phyloP scores from a whole-genome alignment of 2,329 filamentous ascomycete genomes.

The Claviceps capensis region DNA sequence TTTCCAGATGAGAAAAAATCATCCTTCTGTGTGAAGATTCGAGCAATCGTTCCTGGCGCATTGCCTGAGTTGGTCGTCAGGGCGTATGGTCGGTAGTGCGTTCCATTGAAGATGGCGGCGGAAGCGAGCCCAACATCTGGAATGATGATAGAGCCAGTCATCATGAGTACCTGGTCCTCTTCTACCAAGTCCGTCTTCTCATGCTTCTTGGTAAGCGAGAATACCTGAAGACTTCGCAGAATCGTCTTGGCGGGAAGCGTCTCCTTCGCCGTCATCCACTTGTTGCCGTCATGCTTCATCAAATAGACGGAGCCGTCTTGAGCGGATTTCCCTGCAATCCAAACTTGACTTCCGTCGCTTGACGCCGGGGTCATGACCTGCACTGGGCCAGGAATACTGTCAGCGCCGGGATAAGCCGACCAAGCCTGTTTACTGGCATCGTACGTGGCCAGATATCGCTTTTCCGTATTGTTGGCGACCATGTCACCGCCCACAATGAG shows the following conservation, averaged over 20 bases:
- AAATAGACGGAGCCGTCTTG: slow-evolving; percentile 59
- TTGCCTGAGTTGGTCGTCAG: slow-evolving; percentile 57
- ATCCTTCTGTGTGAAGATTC: slow-evolving; percentile 70
- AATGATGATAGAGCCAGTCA: slow-evolving; percentile 72
- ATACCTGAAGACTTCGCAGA: slow-evolving; percentile 70
- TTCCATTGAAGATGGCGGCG: slow-evolving; percentile 79
- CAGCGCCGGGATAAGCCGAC: slow-evolving; percentile 46
- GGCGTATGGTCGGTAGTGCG: slow-evolving; percentile 61
- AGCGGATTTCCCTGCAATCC: slow-evolving; percentile 59
- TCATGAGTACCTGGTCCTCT: slow-evolving; percentile 56
- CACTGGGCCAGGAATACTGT: slow-evolving; percentile 64
- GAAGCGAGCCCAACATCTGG: slow-evolving; percentile 68
- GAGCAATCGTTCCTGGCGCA: slow-evolving; percentile 58
- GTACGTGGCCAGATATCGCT: slow-evolving; percentile 58
- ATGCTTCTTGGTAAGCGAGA: slow-evolving; percentile 58
- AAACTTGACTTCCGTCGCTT: slow-evolving; percentile 57
- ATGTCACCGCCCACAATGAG: slow-evolving; percentile 71
- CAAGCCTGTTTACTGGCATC: slow-evolving; percentile 55
- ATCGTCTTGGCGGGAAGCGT: slow-evolving; percentile 50
- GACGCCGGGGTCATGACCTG: slow-evolving; percentile 64
- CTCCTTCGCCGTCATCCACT: slow-evolving; percentile 53
- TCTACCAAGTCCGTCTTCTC: slow-evolving; percentile 48
- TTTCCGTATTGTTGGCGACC: slow-evolving; percentile 46
- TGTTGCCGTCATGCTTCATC: slow-evolving; percentile 64
- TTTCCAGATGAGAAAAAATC: slow-evolving; percentile 55